Conservation (phyloP, 257 asterid species). For the Schizonepeta tenuifolia region DNA sequence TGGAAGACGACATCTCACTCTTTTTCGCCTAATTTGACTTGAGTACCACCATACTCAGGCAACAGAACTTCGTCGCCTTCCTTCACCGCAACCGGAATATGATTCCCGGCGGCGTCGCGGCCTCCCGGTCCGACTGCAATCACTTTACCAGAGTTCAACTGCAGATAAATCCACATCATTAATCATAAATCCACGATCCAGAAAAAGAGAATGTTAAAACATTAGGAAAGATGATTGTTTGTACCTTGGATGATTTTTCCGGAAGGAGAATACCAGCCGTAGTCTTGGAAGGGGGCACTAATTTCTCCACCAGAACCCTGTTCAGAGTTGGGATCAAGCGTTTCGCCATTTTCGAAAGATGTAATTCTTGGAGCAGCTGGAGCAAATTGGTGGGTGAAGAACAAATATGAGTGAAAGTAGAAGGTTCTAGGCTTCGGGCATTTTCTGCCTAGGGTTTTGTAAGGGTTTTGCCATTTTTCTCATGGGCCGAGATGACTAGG, state of each 20-base stretch:
- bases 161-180: slow-evolving; percentile 18
- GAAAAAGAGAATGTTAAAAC: not conserved
- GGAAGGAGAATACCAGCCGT: slow-evolving; percentile 77
- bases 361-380: not conserved
- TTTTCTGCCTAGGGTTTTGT: slow-evolving; percentile 37
- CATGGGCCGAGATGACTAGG: not conserved
- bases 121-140: slow-evolving; percentile 75
- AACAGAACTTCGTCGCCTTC: slow-evolving; percentile 79
- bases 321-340: slow-evolving; percentile 73
- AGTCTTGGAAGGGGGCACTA: slow-evolving; percentile 71
- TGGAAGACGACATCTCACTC: slow-evolving; percentile 53
- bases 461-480: slow-evolving; percentile 16
- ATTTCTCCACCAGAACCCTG: slow-evolving; percentile 72
- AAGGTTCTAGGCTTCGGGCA: slow-evolving; percentile 43
- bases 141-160: slow-evolving; percentile 77
- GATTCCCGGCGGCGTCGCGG: slow-evolving; percentile 50
- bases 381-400: not conserved
- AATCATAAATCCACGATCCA: not conserved
- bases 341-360: slow-evolving; percentile 51
- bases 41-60: slow-evolving; percentile 86
- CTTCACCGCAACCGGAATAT: slow-evolving; percentile 63
- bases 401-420: slow-evolving; percentile 11
- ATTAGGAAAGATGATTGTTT: not conserved
- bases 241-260: slow-evolving; percentile 66
- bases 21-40: slow-evolving; percentile 69